Evolutionary conservation across 257 asterid species (phyloP), one percentile per base, ranked within the genome.

Genomic region (Solanum pinnatisectum): DNA sequence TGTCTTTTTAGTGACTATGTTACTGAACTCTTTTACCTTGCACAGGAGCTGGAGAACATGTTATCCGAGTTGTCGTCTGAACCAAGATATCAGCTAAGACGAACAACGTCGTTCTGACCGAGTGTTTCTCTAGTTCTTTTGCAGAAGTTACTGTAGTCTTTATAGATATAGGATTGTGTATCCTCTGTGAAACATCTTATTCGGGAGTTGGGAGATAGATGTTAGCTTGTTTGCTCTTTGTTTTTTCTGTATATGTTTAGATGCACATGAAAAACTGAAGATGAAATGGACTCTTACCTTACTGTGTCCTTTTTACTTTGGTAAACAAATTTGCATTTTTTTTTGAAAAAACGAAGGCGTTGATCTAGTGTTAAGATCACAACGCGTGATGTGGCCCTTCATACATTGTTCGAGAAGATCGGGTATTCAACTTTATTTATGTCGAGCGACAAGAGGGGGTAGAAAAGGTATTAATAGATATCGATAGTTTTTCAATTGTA

Each of bases 51-150:
- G n/a, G 96, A 93, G 25, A 84, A 90, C 84, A 67, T 70, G 83
- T 16, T 91, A 46, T 87, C 79, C 10, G 65, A 88, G 46, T 89
- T 88, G 40, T 82, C 91, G 40, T 76, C 92, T 59, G 92, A 93
- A 90, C 90, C 94, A 86, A 93, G 94, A 91, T 95, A 92, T 88
- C 98, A 96, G 92, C 95, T 95, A 18, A 92, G 98, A 74, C 90
- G 98, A 93, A 95, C 98, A 6, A 93, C 90, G 87, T 95, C 98
- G 3, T 85, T 94, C 90, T 96, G 91, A 96, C 8, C 5, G 40
- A 40, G 68, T 14, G 9, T 40, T n/a, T 78, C 67, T 42, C 27
- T 79, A 44, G 85, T 81, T 81, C 25, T 70, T 20, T n/a, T 22
- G 84, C 84, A n/a, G 71, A 60, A 39, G 36, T 83, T 83, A 40